A percentile compares a stretch with the other conserved stretches of the same genome.
phyloP scores from a whole-genome alignment of 441 rosid genomes.

The Lagerstroemia fauriei region DNA sequence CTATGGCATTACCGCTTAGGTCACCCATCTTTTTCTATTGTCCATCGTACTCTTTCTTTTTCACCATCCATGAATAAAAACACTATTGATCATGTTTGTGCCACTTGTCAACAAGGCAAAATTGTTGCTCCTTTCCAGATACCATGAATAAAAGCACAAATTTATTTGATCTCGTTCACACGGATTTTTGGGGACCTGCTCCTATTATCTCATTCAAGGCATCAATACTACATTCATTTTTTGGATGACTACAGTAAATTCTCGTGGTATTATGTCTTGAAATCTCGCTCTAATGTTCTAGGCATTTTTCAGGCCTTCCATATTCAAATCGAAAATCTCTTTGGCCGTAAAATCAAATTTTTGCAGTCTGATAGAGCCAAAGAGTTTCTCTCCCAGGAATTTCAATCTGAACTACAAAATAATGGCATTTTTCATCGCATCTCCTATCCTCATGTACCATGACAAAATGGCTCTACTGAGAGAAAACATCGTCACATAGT shows the following conservation, averaged over 20 bases:
- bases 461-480: neutral
- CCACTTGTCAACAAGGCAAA: no score
- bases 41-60: no score
- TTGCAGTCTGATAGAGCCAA: conserved; percentile 3
- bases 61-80: no score
- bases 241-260: neutral
- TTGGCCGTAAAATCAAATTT: neutral
- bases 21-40: no score
- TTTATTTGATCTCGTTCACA: no score
- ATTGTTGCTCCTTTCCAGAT: no score
- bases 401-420: neutral
- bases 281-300: neutral
- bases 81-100: no score
- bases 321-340: neutral
- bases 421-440: neutral
- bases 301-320: neutral
- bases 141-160: no score
- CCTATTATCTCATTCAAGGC: neutral
- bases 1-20: no score
- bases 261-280: neutral
- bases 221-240: neutral
- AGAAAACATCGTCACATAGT: conserved; percentile 10
- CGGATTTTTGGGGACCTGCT: no score
- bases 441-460: neutral
- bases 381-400: no score